Percentiles rank a stretch among this genome's conserved stretches.
Evolutionary conservation across 1,284 basidiomycete genomes (phyloP).

Genomic region (Fomitopsis palustris): DNA sequence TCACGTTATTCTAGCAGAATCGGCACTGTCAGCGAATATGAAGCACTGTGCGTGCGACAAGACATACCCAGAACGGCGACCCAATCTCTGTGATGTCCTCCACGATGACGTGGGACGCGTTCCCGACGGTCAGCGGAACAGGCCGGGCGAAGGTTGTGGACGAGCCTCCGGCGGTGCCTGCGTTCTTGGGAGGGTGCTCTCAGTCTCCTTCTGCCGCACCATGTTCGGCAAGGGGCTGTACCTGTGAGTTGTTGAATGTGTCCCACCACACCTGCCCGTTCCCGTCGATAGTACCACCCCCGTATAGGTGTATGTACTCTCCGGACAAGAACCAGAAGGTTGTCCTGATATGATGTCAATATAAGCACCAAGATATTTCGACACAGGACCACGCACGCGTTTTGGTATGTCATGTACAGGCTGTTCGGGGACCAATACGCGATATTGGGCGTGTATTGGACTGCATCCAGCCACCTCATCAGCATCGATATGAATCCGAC

Average conservation of each 20-base stretch:
- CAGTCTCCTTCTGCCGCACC: background rate
- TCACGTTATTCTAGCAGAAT: slow-evolving; percentile 32
- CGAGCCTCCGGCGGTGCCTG: slow-evolving; percentile 40
- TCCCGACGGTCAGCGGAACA: slow-evolving; percentile 55
- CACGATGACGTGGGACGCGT: slow-evolving; percentile 52
- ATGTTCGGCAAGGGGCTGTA: slow-evolving; percentile 7
- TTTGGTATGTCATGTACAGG: slow-evolving; percentile 39
- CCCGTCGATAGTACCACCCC: slow-evolving; percentile 38
- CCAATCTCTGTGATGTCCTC: slow-evolving; percentile 51
- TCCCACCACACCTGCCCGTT: slow-evolving; percentile 41
- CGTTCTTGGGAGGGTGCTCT: slow-evolving; percentile 18
- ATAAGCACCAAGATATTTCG: slow-evolving; percentile 18
- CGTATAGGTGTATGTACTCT: slow-evolving; percentile 38
- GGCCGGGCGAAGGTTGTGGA: slow-evolving; percentile 53
- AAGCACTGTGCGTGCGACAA: background rate
- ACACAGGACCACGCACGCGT: slow-evolving; percentile 28
- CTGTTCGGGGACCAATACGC: slow-evolving; percentile 42
- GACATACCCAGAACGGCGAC: slow-evolving; percentile 41
- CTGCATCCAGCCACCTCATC: slow-evolving; percentile 10
- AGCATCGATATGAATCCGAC: background rate
- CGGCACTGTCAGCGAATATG: background rate
- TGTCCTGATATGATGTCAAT: slow-evolving; percentile 26
- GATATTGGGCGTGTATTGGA: slow-evolving; percentile 41
- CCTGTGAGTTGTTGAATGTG: slow-evolving; percentile 22
- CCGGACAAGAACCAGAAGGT: slow-evolving; percentile 46